Base-by-base conservation (phyloP, 73 alveolate genomes). In the Paramecium sexaurelia region DNA sequence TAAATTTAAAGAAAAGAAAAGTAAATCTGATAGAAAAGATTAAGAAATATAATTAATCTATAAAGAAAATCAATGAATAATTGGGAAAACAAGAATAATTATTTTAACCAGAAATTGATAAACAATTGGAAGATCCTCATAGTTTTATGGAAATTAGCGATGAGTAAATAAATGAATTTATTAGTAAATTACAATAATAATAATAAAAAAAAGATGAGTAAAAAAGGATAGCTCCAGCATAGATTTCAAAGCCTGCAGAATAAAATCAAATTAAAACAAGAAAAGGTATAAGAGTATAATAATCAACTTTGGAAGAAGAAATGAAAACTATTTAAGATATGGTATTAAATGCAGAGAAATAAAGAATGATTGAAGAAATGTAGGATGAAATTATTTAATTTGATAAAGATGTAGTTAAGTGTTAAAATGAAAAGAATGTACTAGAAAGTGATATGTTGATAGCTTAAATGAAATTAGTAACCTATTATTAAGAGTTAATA, bases 391-490 rank as follows among this genome's bases (percentile, higher is more conserved):
- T 82, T 0, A 33, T 22, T 26, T 37, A 78, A 51, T 78, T 91
- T 51, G 94, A 75, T 78, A 91, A 91, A 84, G 73, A 91, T 20
- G 92, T 91, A 6, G 84, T 91, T 11, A 55, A 78, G 19, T 91
- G 92, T 90, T 92, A 96, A 88, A 96, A 96, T 82, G 97, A 96
- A 57, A 96, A 96, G 61, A 94, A 94, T 85, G 84, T 96, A 33
- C 92, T 96, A 1, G 98, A 95, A 93, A 86, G 96, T 68, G 99
- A 96, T 75, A 73, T 96, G 85, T 94, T 95, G 51, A 94, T 94
- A 61, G 98, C 98, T 69, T 95, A 96, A 37, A 96, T 96, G 99
- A 96, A 96, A 86, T 95, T 95, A 29, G 92, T 96, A 66, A 94
- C 97, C 20, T 95, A 69, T 94, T 96, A 87, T 75, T 95, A 95